A percentile compares a stretch with the other conserved stretches of the same genome.
Conservation (phyloP, 2,329 filamentous ascomycete genomes). For the Cercospora berteroae region DNA sequence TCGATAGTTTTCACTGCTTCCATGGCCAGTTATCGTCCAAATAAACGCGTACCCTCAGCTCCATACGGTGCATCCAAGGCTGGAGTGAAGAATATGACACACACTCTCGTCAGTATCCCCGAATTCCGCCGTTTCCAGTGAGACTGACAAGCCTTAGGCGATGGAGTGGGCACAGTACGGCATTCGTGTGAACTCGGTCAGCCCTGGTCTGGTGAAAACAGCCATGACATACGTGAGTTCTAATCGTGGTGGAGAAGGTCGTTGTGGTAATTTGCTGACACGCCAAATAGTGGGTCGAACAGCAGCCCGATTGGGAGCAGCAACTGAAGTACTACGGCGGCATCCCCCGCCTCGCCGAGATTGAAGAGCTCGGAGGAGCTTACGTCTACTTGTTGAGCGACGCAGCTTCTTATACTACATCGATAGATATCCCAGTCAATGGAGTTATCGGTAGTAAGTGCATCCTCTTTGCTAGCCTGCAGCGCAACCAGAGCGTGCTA, state of each 20-base stretch:
- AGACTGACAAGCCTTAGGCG: slow-evolving; percentile 34
- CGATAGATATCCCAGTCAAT: slow-evolving; percentile 22
- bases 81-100: slow-evolving; percentile 44
- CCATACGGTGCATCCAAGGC: slow-evolving; percentile 46
- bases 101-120: slow-evolving; percentile 39
- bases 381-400: slow-evolving; percentile 22
- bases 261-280: background rate
- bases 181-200: slow-evolving; percentile 27
- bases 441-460: slow-evolving; percentile 23
- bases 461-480: background rate
- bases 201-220: slow-evolving; percentile 16
- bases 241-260: background rate
- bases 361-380: slow-evolving; percentile 14
- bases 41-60: slow-evolving; percentile 30
- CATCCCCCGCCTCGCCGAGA: slow-evolving; percentile 36
- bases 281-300: slow-evolving; percentile 36
- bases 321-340: slow-evolving; percentile 23
- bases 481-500: background rate
- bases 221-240: slow-evolving; percentile 13
- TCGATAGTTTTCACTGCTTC: slow-evolving; percentile 49
- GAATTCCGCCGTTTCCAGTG: background rate
- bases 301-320: slow-evolving; percentile 27
- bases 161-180: slow-evolving; percentile 43
- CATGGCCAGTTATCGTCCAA: slow-evolving; percentile 50
- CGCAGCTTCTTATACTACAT: slow-evolving; percentile 21